Evolutionary conservation across 805 yeast species (phyloP).

Genomic region (Citeromyces matritensis): DNA sequence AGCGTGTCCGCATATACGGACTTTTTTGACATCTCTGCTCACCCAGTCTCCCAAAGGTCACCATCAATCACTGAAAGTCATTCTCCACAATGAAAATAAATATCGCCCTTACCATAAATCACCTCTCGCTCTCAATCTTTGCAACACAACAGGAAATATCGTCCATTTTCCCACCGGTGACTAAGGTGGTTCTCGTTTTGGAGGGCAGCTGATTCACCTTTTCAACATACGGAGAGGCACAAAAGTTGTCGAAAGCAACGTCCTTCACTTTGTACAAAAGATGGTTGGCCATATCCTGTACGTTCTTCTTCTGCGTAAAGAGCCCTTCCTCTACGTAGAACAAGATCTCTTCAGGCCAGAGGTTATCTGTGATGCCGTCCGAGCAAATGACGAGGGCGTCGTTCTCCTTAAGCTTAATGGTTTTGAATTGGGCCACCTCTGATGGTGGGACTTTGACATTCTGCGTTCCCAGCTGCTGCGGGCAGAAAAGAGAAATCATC

Average conservation of each 20-base stretch:
- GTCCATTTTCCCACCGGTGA: slow-evolving; percentile 38
- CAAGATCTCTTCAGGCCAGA: slow-evolving; percentile 30
- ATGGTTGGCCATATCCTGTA: slow-evolving; percentile 22
- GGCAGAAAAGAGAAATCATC: slow-evolving; percentile 28
- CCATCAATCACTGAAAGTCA: no score
- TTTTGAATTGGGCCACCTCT: slow-evolving; percentile 28
- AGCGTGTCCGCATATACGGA: no score
- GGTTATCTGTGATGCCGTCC: slow-evolving; percentile 39
- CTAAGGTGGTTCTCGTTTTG: slow-evolving; percentile 9
- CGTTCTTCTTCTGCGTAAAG: slow-evolving; percentile 10
- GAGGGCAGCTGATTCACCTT: slow-evolving; percentile 26
- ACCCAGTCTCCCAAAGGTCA: no score
- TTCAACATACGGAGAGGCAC: slow-evolving; percentile 38
- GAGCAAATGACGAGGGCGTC: slow-evolving; percentile 32
- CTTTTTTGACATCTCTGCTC: no score
- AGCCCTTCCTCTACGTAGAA: slow-evolving; percentile 19
- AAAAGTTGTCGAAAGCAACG: slow-evolving; percentile 35
- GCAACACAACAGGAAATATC: slow-evolving; percentile 38
- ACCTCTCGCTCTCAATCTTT: no score
- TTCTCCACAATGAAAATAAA: no score
- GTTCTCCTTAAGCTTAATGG: slow-evolving; percentile 19
- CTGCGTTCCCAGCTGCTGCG: slow-evolving; percentile 40
- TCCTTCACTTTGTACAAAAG: slow-evolving; percentile 27
- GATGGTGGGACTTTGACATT: slow-evolving; percentile 25
- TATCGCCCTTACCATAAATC: no score